Evolutionary conservation across 1,139 yeast species (phyloP).

Genomic region (Pichia kudriavzevii): DNA sequence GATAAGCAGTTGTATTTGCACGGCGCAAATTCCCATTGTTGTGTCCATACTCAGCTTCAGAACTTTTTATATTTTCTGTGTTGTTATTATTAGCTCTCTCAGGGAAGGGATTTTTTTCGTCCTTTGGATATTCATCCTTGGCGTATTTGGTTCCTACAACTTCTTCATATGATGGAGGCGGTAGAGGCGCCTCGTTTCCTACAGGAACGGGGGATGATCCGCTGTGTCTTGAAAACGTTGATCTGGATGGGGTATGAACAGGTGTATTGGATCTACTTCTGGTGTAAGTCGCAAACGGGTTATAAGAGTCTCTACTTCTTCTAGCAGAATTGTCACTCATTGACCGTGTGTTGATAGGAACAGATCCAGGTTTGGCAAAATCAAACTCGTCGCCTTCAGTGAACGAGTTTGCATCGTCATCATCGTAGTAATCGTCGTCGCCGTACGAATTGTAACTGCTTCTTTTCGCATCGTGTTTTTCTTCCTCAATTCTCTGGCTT

Average conservation of each 20-base stretch:
- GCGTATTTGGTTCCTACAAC: constrained; percentile 46
- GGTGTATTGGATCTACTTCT: constrained; percentile 10
- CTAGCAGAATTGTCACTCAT: constrained; percentile 11
- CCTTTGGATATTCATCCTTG: constrained; percentile 43
- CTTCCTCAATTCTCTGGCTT: constrained; percentile 22
- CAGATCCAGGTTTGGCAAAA: constrained; percentile 6
- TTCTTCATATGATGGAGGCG: constrained; percentile 68
- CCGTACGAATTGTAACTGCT: constrained; percentile 4
- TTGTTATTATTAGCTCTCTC: too few relatives aligned
- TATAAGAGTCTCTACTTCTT: constrained; percentile 10
- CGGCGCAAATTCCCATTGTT: constrained; percentile 14
- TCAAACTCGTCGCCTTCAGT: constrained; percentile 19
- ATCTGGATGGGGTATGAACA: constrained; percentile 8
- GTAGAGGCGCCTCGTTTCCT: constrained; percentile 8
- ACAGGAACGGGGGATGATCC: constrained; percentile 5
- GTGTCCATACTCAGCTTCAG: too few relatives aligned
- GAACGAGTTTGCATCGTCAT: constrained; percentile 12
- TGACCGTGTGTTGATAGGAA: constrained; percentile 5
- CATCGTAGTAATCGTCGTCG: constrained; percentile 7
- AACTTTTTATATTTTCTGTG: too few relatives aligned
- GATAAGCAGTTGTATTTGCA: constrained; percentile 9
- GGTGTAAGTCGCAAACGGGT: constrained; percentile 12
- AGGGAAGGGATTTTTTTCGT: constrained; percentile 35
- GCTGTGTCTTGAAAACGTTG: constrained; percentile 1
- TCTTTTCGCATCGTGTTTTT: constrained; percentile 12